Percentiles rank a stretch among this genome's conserved stretches.
Evolutionary conservation across 2,329 filamentous ascomycete species (phyloP).

Genomic region (Aspergillus caelatus): DNA sequence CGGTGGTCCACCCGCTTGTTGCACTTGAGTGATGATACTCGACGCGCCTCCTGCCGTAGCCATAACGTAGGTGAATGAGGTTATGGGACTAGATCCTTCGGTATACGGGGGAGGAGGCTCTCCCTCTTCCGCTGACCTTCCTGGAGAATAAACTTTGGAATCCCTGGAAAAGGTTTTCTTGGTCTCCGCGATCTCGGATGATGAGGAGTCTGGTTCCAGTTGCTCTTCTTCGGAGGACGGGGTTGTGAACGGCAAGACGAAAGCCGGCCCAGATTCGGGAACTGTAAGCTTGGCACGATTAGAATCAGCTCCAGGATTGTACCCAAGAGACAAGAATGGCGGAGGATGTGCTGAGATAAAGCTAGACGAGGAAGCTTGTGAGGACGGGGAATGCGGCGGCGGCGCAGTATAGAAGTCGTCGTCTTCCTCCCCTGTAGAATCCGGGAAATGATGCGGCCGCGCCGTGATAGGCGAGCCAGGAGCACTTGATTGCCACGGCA

Average conservation of each 20-base stretch:
- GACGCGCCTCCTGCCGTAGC: constrained; percentile 93
- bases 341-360: constrained; percentile 60
- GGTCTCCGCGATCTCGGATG: constrained; percentile 68
- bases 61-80: constrained; percentile 96
- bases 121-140: constrained; percentile 74
- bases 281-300: constrained; percentile 45
- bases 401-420: constrained; percentile 43
- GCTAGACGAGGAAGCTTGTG: constrained; percentile 49
- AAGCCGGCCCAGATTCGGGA: constrained; percentile 52
- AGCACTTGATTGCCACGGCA: constrained; percentile 34
- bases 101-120: constrained; percentile 96
- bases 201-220: constrained; percentile 47
- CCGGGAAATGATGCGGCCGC: constrained; percentile 41
- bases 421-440: constrained; percentile 45
- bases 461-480: constrained; percentile 48
- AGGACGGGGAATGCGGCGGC: constrained; percentile 41
- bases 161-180: constrained; percentile 83
- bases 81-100: constrained; percentile 87
- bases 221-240: constrained; percentile 55
- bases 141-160: constrained; percentile 73
- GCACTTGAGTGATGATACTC: constrained; percentile 99
- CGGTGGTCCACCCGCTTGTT: constrained; percentile 82
- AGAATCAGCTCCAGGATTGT: constrained; percentile 47
- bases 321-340: constrained; percentile 67
- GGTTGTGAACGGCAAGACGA: constrained; percentile 54